A percentile compares a stretch with the other conserved stretches of the same genome.
phyloP scores from a whole-genome alignment of 2,329 filamentous ascomycete species.

The Cladorrhinum sp. region DNA sequence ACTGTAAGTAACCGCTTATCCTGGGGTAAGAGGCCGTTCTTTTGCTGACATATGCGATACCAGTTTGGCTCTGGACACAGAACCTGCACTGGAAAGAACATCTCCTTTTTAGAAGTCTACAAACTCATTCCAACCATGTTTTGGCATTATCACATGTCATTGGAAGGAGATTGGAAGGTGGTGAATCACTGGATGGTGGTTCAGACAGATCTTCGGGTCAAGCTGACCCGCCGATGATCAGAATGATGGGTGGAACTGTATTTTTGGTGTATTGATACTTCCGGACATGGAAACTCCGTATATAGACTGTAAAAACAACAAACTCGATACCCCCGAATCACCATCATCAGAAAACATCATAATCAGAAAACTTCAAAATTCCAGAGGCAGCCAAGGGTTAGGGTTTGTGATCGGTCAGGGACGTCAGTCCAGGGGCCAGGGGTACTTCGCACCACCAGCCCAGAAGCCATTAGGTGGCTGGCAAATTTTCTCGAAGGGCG shows the following conservation, averaged over 20 bases:
- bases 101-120: constrained; percentile 20
- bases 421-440: not conserved
- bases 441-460: not conserved
- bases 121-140: constrained; percentile 18
- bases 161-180: constrained; percentile 11
- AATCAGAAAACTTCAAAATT: too few species aligned
- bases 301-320: not conserved
- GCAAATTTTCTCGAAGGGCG: not conserved
- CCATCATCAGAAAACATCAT: too few species aligned
- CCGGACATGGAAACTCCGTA: not conserved
- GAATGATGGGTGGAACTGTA: not conserved
- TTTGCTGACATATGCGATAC: not conserved
- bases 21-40: not conserved
- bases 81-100: constrained; percentile 19
- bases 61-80: constrained; percentile 20
- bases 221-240: constrained; percentile 3
- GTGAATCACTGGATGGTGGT: constrained; percentile 14
- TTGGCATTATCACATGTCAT: constrained; percentile 12
- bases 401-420: not conserved
- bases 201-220: constrained; percentile 9
- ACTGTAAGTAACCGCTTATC: constrained; percentile 7
- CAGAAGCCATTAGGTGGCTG: not conserved
- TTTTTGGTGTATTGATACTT: not conserved
- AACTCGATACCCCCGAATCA: not conserved
- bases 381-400: too few species aligned